These are phyloP conservation scores for Basipetospora chlamydospora DNA, from an alignment of 2,329 filamentous ascomycete species.

Conservation along the genomic window DNA sequence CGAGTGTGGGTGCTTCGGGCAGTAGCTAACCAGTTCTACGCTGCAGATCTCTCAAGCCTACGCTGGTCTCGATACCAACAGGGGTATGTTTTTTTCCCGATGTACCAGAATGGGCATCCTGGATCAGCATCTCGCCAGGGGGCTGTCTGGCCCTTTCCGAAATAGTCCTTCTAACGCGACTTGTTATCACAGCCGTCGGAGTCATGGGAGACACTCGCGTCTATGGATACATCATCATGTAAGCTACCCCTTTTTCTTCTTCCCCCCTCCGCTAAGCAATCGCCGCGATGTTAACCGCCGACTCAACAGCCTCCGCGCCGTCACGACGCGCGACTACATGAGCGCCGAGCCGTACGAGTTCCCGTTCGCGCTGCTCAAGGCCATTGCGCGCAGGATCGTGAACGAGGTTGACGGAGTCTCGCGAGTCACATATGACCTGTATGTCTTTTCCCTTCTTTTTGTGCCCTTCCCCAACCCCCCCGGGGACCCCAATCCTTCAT, in stretches of 20 bases:
- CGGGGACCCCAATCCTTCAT: too few species aligned
- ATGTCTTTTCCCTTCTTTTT: too few species aligned
- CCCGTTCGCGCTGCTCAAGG: conserved; percentile 47
- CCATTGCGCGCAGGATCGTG: conserved; percentile 52
- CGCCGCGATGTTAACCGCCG: background rate
- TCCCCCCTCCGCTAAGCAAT: background rate
- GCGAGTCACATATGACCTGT: conserved; percentile 58
- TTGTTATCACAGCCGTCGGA: conserved; percentile 26
- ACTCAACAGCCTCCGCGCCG: conserved; percentile 24
- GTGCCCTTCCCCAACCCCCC: too few species aligned
- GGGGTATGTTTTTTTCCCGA: conserved; percentile 11
- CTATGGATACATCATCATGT: conserved; percentile 20
- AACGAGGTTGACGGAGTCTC: conserved; percentile 54
- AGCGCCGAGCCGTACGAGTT: conserved; percentile 58
- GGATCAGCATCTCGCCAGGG: background rate
- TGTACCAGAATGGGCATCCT: background rate
- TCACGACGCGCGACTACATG: conserved; percentile 43
- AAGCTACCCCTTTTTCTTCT: conserved; percentile 6
- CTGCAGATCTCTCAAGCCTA: conserved; percentile 32
- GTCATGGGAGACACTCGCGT: conserved; percentile 51
- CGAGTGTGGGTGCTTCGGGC: too few species aligned
- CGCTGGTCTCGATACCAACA: conserved; percentile 27
- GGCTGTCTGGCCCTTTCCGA: background rate
- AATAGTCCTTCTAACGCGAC: background rate
- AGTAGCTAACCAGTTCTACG: too few species aligned